Evolutionary conservation across 257 asterid species (phyloP).

Genomic region (Petunia secreta): DNA sequence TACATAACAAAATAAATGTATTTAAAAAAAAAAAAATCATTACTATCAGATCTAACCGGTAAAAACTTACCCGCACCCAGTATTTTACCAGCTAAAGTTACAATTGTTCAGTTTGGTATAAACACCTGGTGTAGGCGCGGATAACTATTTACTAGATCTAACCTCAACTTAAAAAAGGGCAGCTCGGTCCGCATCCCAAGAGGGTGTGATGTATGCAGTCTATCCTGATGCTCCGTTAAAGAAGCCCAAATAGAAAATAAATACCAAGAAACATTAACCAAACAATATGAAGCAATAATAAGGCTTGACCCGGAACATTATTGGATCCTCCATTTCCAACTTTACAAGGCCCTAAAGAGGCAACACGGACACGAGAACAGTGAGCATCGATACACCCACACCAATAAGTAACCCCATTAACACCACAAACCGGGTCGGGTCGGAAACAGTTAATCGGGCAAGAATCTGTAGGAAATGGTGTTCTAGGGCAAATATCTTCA

Average conservation of each 20-base stretch:
- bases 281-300: conserved; percentile 80
- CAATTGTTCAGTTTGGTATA: too few species aligned
- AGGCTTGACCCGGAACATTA: conserved; percentile 79
- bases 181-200: too few species aligned
- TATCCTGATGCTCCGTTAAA: conserved; percentile 37
- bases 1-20: neutral
- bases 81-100: too few species aligned
- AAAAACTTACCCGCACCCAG: too few species aligned
- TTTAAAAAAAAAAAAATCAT: neutral
- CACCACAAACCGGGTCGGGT: conserved; percentile 93
- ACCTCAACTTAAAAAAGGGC: too few species aligned
- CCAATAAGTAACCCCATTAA: conserved; percentile 88
- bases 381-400: conserved; percentile 96
- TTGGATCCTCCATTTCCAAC: conserved; percentile 84
- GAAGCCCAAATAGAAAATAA: conserved; percentile 75
- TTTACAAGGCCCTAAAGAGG: conserved; percentile 70
- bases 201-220: too few species aligned
- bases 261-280: conserved; percentile 87
- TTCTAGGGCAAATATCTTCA: conserved; percentile 51
- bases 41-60: conserved; percentile 3
- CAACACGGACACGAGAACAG: conserved; percentile 78
- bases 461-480: conserved; percentile 31
- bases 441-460: conserved; percentile 93
- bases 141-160: too few species aligned
- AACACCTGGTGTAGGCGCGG: too few species aligned